A percentile compares a stretch with the other conserved stretches of the same genome.
phyloP scores from a whole-genome alignment of 225 moss, liverwort and hornwort genomes.

The Climacium dendroides region DNA sequence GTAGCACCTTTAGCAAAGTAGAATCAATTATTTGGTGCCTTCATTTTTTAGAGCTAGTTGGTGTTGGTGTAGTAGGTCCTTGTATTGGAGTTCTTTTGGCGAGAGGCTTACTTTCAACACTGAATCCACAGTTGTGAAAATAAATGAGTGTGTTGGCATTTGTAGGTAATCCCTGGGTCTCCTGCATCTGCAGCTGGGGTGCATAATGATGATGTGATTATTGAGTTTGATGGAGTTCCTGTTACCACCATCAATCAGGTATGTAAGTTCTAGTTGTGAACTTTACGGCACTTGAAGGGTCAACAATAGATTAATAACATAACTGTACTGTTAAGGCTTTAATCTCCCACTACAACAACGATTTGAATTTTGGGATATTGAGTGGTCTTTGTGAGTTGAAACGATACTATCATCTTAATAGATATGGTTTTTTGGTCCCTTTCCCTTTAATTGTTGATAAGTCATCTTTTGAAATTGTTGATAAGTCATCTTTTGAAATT shows the following conservation, averaged over 20 bases:
- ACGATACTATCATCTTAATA: not conserved
- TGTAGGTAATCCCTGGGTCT: conserved; percentile 88
- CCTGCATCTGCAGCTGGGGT: conserved; percentile 79
- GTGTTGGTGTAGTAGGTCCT: not conserved
- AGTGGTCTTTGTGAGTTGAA: not conserved
- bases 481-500: not conserved
- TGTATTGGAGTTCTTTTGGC: not conserved
- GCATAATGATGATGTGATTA: conserved; percentile 59
- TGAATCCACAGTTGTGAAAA: not conserved
- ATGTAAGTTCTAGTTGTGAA: not conserved
- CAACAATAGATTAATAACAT: not conserved
- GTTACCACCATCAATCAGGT: conserved; percentile 63
- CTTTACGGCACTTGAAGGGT: not conserved
- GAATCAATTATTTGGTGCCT: not conserved
- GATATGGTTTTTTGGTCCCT: not conserved
- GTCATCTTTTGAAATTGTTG: not conserved
- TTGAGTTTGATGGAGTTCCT: conserved; percentile 54
- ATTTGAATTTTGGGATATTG: not conserved
- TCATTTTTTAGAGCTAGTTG: not conserved
- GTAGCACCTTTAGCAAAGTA: not conserved
- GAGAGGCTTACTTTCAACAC: not conserved
- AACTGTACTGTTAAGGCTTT: not conserved
- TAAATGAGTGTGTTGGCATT: not conserved
- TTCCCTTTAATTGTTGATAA: not conserved
- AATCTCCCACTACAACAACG: not conserved